Base-by-base conservation (phyloP, 768 basidiomycete genomes). In the Boletus rubescentipes region DNA sequence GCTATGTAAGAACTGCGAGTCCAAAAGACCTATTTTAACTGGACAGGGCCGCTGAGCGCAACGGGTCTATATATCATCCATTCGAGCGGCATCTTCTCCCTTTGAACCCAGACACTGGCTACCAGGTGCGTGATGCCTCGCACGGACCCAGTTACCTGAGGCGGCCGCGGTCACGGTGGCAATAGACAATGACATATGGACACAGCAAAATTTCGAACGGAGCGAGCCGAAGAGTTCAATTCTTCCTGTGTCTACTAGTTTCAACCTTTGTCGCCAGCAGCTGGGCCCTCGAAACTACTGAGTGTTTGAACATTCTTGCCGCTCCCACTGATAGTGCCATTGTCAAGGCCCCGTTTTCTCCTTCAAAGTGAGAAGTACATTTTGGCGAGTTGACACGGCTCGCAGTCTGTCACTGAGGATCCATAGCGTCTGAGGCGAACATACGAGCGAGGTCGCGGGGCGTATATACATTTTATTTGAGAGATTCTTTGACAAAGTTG, bases 201-300 rank as follows among this genome's bases (percentile, higher is more conserved):
- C 47, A 38, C 46, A 36, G 37, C 37, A 44, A 20, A 29, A 26
- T 57, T 54, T 52, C 10, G 46, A 48, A 29, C 61, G 58, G 51
- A 47, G 18, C 41, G 40, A 49, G 37, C 62, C 52, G 53, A 37
- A 37, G 9, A n/a, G 38, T 21, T 9, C 30, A 32, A n/a, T 48
- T 41, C 42, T 50, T 32, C 44, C 41, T 26, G 44, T 20, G 21
- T 47, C 51, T 47, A 15, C n/a, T n/a, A n/a, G n/a, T n/a, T n/a
- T 20, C 51, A 51, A 51, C 51, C 61, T 57, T 55, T 44, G 54
- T 51, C 34, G 12, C 51, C 29, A 34, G 18, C 36, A 9, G 4
- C 34, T 18, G 31, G 40, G 1, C 49, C 46, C 41, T 54, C 36
- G 47, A 55, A 59, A 63, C 52, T 6, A 16, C 18, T 18, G 18